Base-by-base conservation (phyloP, 306 rosid genomes). In the Elaeagnus macrophylla region DNA sequence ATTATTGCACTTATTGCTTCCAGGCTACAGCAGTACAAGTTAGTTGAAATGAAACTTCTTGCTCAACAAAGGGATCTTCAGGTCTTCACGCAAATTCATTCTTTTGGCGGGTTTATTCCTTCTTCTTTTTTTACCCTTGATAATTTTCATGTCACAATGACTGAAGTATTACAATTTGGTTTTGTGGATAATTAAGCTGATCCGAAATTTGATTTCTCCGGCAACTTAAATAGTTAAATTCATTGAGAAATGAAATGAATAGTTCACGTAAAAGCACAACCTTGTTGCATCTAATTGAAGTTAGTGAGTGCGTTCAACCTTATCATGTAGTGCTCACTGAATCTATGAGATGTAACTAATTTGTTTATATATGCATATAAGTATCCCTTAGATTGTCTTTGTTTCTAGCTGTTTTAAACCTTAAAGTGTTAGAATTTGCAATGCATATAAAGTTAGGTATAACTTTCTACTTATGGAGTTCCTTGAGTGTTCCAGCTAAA, bases 31-130 rank as follows among this genome's bases (percentile, higher is more conserved):
- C 95, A 90, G 49, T 90, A 90, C 85, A 90, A 86, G 75, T 66
- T 90, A 68, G 94, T 90, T 53, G 97, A 90, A 67, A 86, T 90
- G 97, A 90, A 90, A 65, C 97, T 90, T 75, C 97, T 86, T 44
- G 97, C 97, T 62, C 97, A 86, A 62, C 97, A 90, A 68, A 83
- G 97, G 71, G 88, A 81, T 62, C 81, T 88, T 70, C 88, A 73
- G 90, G 94, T 81, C 59, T 60, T 11, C 15, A 41, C 46, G 41
- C 9, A 65, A 8, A 53, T 12, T 7, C 64, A 61, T 51, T 32
- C 52, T 46, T 8, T 12, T 50, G 3, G n/a, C 54, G 14, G n/a
- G 17, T 43, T 19, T 15, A 55, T 32, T 18, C 38, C n/a, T 4
- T 49, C 37, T 8, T 43, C 7, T 43, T 53, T 48, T 4, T 37